Base-by-base conservation (phyloP, 2,329 filamentous ascomycete species). In the Colletotrichum sp. region DNA sequence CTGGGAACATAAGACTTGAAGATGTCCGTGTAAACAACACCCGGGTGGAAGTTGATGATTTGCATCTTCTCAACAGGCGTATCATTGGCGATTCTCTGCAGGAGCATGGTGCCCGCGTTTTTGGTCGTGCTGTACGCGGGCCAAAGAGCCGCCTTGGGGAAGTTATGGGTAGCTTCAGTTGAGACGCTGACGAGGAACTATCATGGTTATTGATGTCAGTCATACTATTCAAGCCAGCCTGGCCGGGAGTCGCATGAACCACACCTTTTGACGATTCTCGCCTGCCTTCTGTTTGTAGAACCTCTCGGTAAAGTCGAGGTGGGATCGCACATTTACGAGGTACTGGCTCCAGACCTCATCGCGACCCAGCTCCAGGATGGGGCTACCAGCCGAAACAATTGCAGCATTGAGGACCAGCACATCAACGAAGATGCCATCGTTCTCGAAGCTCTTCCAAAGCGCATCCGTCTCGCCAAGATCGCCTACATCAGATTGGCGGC, bases 21-120 rank as follows among this genome's bases (percentile, higher is more conserved):
- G 1, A 79, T 61, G 3, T 84, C 80, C 3, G 85, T 86, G 48
- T 80, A 83, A 2, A 87, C 80, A 6, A 81, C 67, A 0, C 86
- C 86, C 0, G 87, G 87, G 30, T 88, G 84, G 65, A 84, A 86
- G 48, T 79, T 85, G 15, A 87, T 39, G 15, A 87, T 72, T 57
- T 87, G 86, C 82, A 87, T 81, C 5, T 80, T 69, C 12, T 82
- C 80, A 0, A 81, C 71, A 1, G 80, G 66, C 0, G 80, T 79
- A 7, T 86, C 85, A n/a, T 82, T 78, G 6, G 86, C 85, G 10
- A 87, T 80, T 39, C 82, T 75, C 79, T 88, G 85, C 43, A 88
- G 75, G 8, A 83, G 75, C 12, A 84, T 74, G 0, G 85, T 82
- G 0, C 81, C 81, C 0, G 85, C 78, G 21, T 82, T 82, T 79